Percentiles rank a stretch among this genome's conserved stretches.
Evolutionary conservation across 2,329 filamentous ascomycete species (phyloP).

Genomic region (Epichloe typhina): DNA sequence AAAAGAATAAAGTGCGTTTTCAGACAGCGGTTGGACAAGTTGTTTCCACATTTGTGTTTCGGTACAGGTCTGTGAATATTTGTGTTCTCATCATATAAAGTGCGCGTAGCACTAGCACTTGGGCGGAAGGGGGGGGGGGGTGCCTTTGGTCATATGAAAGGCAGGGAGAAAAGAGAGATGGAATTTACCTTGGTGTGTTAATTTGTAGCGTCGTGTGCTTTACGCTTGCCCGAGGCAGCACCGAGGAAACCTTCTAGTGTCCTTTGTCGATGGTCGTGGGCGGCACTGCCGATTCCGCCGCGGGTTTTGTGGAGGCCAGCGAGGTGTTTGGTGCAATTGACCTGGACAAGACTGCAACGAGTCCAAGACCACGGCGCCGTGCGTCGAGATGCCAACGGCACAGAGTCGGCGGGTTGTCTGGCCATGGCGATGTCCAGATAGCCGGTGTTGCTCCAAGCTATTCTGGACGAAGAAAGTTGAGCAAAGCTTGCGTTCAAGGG

Average conservation of each 20-base stretch:
- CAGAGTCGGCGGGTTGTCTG: neutral
- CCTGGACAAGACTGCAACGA: slow-evolving; percentile 14
- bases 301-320: slow-evolving; percentile 62
- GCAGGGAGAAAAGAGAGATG: neutral
- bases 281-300: slow-evolving; percentile 68
- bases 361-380: slow-evolving; percentile 11
- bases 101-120: slow-evolving; percentile 4
- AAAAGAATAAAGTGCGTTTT: slow-evolving; percentile 17
- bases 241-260: slow-evolving; percentile 71
- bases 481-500: neutral
- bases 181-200: slow-evolving; percentile 24
- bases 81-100: slow-evolving; percentile 51
- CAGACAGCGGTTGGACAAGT: slow-evolving; percentile 77
- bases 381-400: neutral
- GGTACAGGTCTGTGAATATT: slow-evolving; percentile 76
- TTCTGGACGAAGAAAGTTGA: neutral
- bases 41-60: slow-evolving; percentile 57
- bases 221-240: slow-evolving; percentile 7
- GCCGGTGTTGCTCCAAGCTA: slow-evolving; percentile 40
- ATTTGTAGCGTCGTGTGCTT: neutral
- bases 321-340: slow-evolving; percentile 64
- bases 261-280: slow-evolving; percentile 62
- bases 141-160: neutral
- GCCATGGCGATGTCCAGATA: slow-evolving; percentile 25
- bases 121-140: too few relatives aligned